Conservation (phyloP, 257 asterid species). For the Henckelia pumila region DNA sequence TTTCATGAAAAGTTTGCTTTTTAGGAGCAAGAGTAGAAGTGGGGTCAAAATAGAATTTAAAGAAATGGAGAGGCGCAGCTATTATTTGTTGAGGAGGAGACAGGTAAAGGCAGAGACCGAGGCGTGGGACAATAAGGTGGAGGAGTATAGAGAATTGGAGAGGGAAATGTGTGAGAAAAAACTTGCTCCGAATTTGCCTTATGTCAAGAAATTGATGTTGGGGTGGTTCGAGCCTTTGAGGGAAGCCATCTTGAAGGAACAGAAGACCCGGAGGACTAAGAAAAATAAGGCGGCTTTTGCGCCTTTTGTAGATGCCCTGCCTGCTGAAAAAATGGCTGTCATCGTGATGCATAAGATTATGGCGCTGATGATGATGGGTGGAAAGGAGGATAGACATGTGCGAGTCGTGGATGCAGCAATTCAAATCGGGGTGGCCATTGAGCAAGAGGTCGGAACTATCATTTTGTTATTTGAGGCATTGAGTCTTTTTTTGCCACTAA, state of each 20-base stretch:
- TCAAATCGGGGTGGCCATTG: slow-evolving; percentile 79
- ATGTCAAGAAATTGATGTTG: slow-evolving; percentile 68
- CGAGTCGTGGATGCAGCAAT: slow-evolving; percentile 89
- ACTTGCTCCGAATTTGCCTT: slow-evolving; percentile 86
- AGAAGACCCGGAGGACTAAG: slow-evolving; percentile 50
- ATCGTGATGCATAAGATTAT: slow-evolving; percentile 93
- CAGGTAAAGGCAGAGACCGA: slow-evolving; percentile 83
- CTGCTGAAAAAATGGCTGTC: slow-evolving; percentile 91
- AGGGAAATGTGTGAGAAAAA: slow-evolving; percentile 94
- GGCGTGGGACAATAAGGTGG: slow-evolving; percentile 94
- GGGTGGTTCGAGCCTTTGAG: slow-evolving; percentile 94
- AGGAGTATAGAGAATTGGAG: slow-evolving; percentile 80
- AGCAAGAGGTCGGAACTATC: slow-evolving; percentile 66
- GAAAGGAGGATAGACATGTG: slow-evolving; percentile 69
- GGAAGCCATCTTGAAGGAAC: slow-evolving; percentile 74
- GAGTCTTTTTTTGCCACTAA: neutral
- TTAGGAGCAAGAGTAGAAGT: slow-evolving; percentile 40
- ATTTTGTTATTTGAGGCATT: slow-evolving; percentile 14
- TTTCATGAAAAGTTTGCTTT: slow-evolving; percentile 61
- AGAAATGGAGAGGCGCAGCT: slow-evolving; percentile 78
- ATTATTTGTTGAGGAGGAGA: slow-evolving; percentile 60
- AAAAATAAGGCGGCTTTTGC: slow-evolving; percentile 67
- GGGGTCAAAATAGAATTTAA: slow-evolving; percentile 59
- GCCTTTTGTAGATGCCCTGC: slow-evolving; percentile 64
- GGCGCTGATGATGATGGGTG: slow-evolving; percentile 93